Conservation (phyloP, 2,329 filamentous ascomycete genomes). For the Ophiostoma quercus region DNA sequence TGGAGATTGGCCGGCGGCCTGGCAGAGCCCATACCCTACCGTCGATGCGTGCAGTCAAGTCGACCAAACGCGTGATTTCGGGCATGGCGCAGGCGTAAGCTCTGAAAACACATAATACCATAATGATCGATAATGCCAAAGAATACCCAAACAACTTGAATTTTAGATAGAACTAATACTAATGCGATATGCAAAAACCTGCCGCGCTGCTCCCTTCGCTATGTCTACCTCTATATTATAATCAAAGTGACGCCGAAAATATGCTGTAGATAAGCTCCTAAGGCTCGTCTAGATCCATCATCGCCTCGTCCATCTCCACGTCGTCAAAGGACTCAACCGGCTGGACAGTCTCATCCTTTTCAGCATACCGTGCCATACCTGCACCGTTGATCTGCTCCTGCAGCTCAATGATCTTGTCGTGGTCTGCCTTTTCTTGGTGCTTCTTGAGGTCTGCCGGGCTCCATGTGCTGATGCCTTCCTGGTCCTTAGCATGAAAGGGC, state of each 20-base stretch:
- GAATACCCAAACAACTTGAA: background rate
- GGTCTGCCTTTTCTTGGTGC: conserved; percentile 70
- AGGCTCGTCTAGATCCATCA: conserved; percentile 34
- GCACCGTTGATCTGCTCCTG: conserved; percentile 39
- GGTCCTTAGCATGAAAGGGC: conserved; percentile 74
- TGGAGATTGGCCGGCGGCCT: conserved; percentile 73
- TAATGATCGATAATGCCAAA: background rate
- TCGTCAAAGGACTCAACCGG: conserved; percentile 35
- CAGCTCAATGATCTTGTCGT: conserved; percentile 61
- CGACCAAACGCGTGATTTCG: conserved; percentile 36
- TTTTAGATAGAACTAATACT: background rate
- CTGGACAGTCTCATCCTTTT: conserved; percentile 28
- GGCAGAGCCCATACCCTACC: conserved; percentile 58
- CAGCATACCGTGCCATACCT: conserved; percentile 27
- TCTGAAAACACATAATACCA: background rate
- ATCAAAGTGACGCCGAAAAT: background rate
- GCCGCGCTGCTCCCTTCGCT: background rate
- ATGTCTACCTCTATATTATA: background rate
- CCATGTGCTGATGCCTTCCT: conserved; percentile 78
- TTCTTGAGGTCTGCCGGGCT: conserved; percentile 51
- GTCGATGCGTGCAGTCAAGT: conserved; percentile 55
- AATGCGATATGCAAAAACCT: background rate
- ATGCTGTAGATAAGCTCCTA: background rate
- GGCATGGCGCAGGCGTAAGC: background rate
- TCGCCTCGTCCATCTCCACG: conserved; percentile 47